phyloP scores from a whole-genome alignment of 495 filamentous ascomycete species.

The Aspergillus ostianus region DNA sequence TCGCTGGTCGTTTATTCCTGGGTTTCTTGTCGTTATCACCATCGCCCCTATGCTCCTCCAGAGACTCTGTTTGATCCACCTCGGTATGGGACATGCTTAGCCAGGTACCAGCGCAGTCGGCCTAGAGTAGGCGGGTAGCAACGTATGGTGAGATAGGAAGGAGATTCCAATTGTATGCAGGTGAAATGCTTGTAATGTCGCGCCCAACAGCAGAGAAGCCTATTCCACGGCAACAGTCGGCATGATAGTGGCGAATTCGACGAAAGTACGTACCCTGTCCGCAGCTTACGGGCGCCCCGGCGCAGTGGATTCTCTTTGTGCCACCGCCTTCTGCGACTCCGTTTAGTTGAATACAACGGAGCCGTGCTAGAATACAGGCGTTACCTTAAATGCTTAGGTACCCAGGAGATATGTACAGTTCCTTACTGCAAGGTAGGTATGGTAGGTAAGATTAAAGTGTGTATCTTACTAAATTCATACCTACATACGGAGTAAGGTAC shows the following conservation, averaged over 20 bases:
- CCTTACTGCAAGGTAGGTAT: too few species aligned
- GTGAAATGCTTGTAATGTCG: neutral
- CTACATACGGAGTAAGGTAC: too few species aligned
- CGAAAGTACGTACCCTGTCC: neutral
- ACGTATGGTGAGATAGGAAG: neutral
- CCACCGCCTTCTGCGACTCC: neutral
- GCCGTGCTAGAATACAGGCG: too few species aligned
- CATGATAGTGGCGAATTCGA: neutral
- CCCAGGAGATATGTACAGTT: too few species aligned
- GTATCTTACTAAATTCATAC: too few species aligned
- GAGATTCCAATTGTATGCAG: neutral
- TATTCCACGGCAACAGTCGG: neutral
- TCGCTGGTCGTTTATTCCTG: constrained; percentile 83
- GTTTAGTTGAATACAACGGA: too few species aligned
- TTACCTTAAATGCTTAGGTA: too few species aligned
- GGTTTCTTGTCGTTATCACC: constrained; percentile 65
- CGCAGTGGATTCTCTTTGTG: neutral
- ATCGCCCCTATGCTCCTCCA: constrained; percentile 43
- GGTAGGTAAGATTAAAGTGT: too few species aligned
- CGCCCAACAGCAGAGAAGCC: neutral
- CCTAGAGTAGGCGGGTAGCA: neutral
- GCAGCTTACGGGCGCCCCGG: neutral
- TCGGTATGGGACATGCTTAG: constrained; percentile 50
- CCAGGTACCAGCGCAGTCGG: neutral
- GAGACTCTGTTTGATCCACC: constrained; percentile 43